Base-by-base conservation (phyloP, 1,284 basidiomycete species). In the Trichosporon coremiiforme region DNA sequence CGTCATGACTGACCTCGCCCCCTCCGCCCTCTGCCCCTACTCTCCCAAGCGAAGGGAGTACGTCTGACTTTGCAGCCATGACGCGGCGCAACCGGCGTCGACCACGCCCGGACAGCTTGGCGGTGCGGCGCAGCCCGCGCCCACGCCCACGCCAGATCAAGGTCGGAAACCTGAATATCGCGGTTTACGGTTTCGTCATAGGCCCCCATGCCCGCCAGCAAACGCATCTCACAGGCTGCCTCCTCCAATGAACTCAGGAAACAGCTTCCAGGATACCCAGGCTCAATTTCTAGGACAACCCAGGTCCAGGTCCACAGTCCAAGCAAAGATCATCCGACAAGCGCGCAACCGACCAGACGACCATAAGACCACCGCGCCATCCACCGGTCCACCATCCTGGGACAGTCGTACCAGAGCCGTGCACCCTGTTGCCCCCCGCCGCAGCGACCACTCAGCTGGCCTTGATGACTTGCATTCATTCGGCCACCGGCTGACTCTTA, bases 141-240 rank as follows among this genome's bases (percentile, higher is more conserved):
- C 50, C 20, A n/a, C 47, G 47, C 47, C 47, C 47, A 53, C 22
- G 22, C 22, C 50, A 20, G 50, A 53, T 2, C 20, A 12, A 10
- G 33, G 25, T 25, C 50, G 25, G 25, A 25, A 25, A 25, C 25
- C 50, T 53, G 50, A 53, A 53, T 25, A 53, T 53, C 10, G 22
- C 20, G 22, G 50, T 53, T 53, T 53, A 9, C 50, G 22, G 50
- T 53, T 53, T 53, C 50, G 50, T 53, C 50, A 53, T 53, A 53
- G 50, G 50, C 50, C 22, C 50, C 22, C 50, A 22, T 53, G 8
- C 50, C 25, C 25, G n/a, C 50, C 17, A 20, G 2, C 50, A n/a
- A 25, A 17, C 20, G n/a, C 50, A 53, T 53, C 50, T 53, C 50
- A 53, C 50, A 53, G 50, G 50, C 50, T 53, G 20, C n/a, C n/a